Percentiles rank a stretch among this genome's conserved stretches.
Evolutionary conservation across 2,329 filamentous ascomycete genomes (phyloP).

Genomic region (Trichoderma aggressivum): DNA sequence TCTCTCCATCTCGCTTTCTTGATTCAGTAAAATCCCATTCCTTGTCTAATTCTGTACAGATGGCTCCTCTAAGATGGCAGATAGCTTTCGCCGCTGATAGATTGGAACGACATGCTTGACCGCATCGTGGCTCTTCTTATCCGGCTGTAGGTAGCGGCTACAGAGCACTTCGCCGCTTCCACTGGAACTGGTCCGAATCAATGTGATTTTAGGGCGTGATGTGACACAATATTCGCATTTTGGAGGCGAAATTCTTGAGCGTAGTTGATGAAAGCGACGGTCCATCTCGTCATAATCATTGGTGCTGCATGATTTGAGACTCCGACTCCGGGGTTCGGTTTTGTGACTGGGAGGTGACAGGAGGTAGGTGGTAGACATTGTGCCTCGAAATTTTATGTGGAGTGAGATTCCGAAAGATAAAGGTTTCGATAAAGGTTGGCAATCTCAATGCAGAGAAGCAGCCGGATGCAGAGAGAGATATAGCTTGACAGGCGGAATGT

Average conservation of each 20-base stretch:
- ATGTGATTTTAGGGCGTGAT: constrained; percentile 22
- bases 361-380: constrained; percentile 30
- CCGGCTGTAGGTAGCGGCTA: background rate
- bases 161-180: constrained; percentile 16
- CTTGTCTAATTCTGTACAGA: background rate
- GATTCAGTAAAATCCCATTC: background rate
- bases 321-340: constrained; percentile 28
- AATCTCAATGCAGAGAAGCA: background rate
- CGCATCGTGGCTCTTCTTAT: background rate
- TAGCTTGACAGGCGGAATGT: background rate
- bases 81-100: background rate
- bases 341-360: constrained; percentile 27
- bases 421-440: background rate
- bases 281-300: constrained; percentile 21
- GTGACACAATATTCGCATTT: constrained; percentile 27
- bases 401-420: background rate
- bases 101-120: background rate
- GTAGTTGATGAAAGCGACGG: constrained; percentile 18
- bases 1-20: background rate
- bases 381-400: background rate
- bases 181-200: constrained; percentile 21
- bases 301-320: constrained; percentile 24
- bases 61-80: background rate
- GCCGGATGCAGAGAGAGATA: background rate
- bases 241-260: constrained; percentile 22